Base-by-base conservation (phyloP, 108 stramenopile genomes). In the Cyclotella sp. region DNA sequence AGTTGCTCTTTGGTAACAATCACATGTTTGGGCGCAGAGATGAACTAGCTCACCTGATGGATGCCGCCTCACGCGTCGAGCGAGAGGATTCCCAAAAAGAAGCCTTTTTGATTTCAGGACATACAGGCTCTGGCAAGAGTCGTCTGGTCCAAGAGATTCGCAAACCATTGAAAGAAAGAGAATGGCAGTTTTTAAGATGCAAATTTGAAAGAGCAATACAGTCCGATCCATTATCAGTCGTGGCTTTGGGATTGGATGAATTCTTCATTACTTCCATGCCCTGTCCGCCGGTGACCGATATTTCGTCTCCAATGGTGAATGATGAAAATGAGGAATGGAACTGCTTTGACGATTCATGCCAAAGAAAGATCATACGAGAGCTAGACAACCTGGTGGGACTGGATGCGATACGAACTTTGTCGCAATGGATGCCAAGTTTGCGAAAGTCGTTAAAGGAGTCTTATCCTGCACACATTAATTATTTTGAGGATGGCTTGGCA, bases 171-270 rank as follows among this genome's bases (percentile, higher is more conserved):
- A 51, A 30, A 45, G 44, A 26, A 43, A 34, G 42, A 27, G 72
- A 44, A 40, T 72, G 72, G 72, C 28, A 44, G 7, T 72, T 72
- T 21, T 47, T 72, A 19, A 26, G 72, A 24, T 72, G 72, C 45
- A 72, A 72, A 51, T 72, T 72, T 34, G 72, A 62, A 40, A 72
- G 49, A 45, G 19, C 45, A 10, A 58, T 59, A 29, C 60, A 22
- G 19, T 51, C 72, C 0, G 72, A 72, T 9, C 72, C 72, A n/a
- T 39, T 72, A 40, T 72, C 72, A 0, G 60, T 72, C 0, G 52
- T 72, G 21, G 55, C 72, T 0, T 49, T 72, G 46, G 72, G 55
- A 9, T 72, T 72, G 41, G 72, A 72, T 72, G 72, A 72, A 40
- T 72, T 46, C 42, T 72, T 72, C 59, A 26, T 43, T 27, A 62